Base-by-base conservation (phyloP, 768 basidiomycete genomes). In the Russula earlei region DNA sequence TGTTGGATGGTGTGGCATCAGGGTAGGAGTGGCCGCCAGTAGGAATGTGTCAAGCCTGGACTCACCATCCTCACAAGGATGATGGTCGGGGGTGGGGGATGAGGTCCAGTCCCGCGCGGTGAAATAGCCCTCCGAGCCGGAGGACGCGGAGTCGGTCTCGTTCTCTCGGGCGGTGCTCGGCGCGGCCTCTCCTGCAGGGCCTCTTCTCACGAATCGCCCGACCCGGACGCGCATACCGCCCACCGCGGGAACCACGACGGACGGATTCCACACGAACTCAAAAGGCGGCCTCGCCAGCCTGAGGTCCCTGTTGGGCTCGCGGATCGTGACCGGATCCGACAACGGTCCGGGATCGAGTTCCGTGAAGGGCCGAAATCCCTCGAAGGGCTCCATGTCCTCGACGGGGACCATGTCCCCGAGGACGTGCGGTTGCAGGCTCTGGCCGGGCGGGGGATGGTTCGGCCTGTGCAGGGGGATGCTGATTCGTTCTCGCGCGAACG, bases 171-270 rank as follows among this genome's bases (percentile, higher is more conserved):
- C 17, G 4, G n/a, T 22, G 12, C 17, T 7, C 3, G 6, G n/a
- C 9, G n/a, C 17, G 8, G n/a, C 31, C 9, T 48, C 25, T 6
- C 43, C 22, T 11, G 8, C 19, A 42, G 17, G 12, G 10, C 36
- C 41, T 9, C 15, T 9, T 49, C 52, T 46, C 27, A 49, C 52
- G 52, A 58, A 58, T 24, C 49, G 57, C 19, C 57, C 57, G 29
- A 54, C 36, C 20, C 57, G 52, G 37, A 58, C 36, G 41, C 51
- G 57, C 47, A 54, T 58, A n/a, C 57, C 57, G 5, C 57, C 57
- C 10, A 44, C 40, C 4, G 15, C 40, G 27, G 57, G 57, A 25
- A 54, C 29, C 9, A 46, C 47, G 22, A 58, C 47, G 12, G 20
- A 43, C 5, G 57, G 57, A 1, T 44, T 45, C 57, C 57, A 58